These are phyloP conservation scores for Xerocomellus chrysenteron DNA, from an alignment of 768 basidiomycete species.

Conservation along the genomic window DNA sequence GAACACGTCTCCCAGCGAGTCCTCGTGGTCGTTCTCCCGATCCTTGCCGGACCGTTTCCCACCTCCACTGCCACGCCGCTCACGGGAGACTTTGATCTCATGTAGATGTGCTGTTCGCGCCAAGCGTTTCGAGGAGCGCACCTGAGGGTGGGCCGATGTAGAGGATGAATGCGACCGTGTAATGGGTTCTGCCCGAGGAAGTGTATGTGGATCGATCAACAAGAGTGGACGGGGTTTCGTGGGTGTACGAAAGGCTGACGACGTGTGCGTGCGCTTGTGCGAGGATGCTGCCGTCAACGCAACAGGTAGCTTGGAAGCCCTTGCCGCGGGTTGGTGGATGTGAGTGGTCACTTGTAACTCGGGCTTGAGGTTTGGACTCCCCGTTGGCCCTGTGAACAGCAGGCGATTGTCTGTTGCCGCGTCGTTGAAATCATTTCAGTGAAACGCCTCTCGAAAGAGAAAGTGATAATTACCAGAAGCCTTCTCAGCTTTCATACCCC, in stretches of 20 bases:
- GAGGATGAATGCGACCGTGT: constrained; percentile 25
- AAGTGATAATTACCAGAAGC: constrained; percentile 7
- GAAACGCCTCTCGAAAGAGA: not conserved
- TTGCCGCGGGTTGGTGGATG: not conserved
- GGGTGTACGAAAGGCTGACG: constrained; percentile 19
- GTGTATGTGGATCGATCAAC: constrained; percentile 25
- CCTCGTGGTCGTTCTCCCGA: constrained; percentile 8
- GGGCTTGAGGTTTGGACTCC: not conserved
- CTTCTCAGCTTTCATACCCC: constrained; percentile 14
- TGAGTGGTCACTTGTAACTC: not conserved
- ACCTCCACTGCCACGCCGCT: constrained; percentile 9
- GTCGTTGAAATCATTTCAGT: not conserved
- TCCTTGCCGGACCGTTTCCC: constrained; percentile 10
- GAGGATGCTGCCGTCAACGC: not conserved
- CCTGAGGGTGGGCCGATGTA: constrained; percentile 8
- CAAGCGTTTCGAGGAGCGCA: constrained; percentile 50
- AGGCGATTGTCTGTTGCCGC: not conserved
- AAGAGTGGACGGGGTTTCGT: constrained; percentile 16
- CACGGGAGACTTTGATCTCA: constrained; percentile 43
- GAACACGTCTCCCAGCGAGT: constrained; percentile 19
- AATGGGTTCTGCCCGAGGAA: constrained; percentile 20
- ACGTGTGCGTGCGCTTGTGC: constrained; percentile 8
- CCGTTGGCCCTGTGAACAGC: not conserved
- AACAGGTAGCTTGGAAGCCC: not conserved
- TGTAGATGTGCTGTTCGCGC: constrained; percentile 70